phyloP scores from a whole-genome alignment of 1,139 yeast genomes.

The Suhomyces guaymorum region DNA sequence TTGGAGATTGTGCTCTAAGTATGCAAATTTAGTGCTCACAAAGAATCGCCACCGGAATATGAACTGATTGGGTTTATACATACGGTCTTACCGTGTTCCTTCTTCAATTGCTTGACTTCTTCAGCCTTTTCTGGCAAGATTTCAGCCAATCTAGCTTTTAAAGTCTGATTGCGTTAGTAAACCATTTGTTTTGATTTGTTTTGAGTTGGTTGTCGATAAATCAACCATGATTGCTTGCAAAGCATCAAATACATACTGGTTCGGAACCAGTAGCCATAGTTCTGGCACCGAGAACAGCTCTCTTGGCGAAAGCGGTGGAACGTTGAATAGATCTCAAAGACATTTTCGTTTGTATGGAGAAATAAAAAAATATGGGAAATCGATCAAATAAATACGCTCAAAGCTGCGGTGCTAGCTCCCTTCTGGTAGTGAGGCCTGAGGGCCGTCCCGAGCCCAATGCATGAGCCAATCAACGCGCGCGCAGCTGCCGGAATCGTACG shows the following conservation, averaged over 20 bases:
- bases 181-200: no score
- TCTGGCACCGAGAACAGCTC: constrained; percentile 40
- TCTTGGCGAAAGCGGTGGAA: constrained; percentile 33
- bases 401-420: constrained; percentile 3
- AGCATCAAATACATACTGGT: constrained; percentile 51
- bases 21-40: no score
- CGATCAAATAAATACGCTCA: constrained; percentile 16
- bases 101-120: constrained; percentile 84
- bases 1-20: no score
- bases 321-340: constrained; percentile 45
- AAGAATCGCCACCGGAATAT: no score
- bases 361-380: constrained; percentile 14
- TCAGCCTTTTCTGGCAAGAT: constrained; percentile 90
- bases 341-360: constrained; percentile 22
- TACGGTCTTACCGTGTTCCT: constrained; percentile 84
- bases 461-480: constrained; percentile 13
- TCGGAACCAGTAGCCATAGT: constrained; percentile 53
- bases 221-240: no score
- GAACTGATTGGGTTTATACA: no score
- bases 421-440: constrained; percentile 2
- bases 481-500: constrained; percentile 12
- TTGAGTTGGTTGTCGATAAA: no score
- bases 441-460: constrained; percentile 12
- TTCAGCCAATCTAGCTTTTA: constrained; percentile 92
- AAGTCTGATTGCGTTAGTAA: constrained; percentile 42